Conservation (phyloP, 148 eudicot genomes). For the Vaccinium myrtillus region DNA sequence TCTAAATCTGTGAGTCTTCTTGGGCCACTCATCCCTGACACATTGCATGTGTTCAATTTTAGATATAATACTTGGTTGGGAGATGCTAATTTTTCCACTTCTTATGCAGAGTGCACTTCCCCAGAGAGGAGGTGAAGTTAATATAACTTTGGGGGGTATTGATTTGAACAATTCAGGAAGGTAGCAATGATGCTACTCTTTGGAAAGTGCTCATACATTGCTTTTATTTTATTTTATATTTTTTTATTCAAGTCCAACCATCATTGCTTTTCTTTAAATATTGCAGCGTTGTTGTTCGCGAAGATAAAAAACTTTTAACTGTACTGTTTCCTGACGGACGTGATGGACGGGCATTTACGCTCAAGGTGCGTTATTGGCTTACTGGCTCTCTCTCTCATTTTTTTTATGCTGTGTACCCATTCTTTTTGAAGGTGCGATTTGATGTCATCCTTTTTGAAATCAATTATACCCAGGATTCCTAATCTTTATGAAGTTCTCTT, state of each 20-base stretch:
- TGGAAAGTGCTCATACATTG: background rate
- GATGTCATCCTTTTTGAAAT: background rate
- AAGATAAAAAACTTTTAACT: conserved; percentile 90
- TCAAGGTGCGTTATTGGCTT: conserved; percentile 52
- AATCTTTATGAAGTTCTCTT: background rate
- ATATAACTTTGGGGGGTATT: conserved; percentile 94
- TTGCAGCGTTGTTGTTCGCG: conserved; percentile 96
- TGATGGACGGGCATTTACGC: conserved; percentile 97
- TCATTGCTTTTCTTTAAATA: conserved; percentile 11
- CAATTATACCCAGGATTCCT: background rate
- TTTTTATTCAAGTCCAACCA: conserved; percentile 1
- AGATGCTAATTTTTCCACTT: conserved; percentile 16
- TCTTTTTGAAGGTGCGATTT: conserved; percentile 10
- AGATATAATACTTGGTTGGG: conserved; percentile 5
- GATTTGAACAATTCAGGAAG: conserved; percentile 99
- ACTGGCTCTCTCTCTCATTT: background rate
- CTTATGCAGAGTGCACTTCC: conserved; percentile 81
- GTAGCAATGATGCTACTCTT: conserved; percentile 33
- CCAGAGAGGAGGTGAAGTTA: conserved; percentile 97
- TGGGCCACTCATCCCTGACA: background rate
- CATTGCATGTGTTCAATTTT: background rate
- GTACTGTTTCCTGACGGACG: conserved; percentile 98
- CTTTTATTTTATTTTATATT: too few relatives aligned
- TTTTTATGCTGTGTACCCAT: background rate
- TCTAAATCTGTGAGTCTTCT: conserved; percentile 1